Evolutionary conservation across 306 rosid species (phyloP).

Genomic region (Glycine tomentella): DNA sequence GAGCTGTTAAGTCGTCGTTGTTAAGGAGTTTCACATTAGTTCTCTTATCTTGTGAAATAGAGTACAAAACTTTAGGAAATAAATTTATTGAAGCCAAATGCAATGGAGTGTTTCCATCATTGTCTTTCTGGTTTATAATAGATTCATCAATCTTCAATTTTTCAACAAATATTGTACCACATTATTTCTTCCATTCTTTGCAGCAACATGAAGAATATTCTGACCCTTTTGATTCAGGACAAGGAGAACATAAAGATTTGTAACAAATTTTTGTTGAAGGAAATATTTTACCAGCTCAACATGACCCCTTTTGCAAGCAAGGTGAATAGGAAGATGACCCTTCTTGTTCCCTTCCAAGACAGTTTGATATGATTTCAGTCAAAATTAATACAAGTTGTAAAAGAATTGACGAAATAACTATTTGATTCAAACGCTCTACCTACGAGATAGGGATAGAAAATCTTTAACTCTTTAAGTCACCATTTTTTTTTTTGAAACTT

Average conservation of each 20-base stretch:
- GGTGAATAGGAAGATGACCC: constrained; percentile 8
- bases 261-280: neutral
- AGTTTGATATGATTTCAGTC: neutral
- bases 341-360: neutral
- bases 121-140: constrained; percentile 26
- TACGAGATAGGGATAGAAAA: too few species aligned
- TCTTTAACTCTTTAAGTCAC: too few species aligned
- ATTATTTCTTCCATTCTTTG: neutral
- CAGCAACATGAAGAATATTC: constrained; percentile 49
- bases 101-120: constrained; percentile 40
- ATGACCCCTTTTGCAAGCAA: constrained; percentile 13
- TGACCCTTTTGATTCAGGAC: neutral
- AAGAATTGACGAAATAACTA: too few species aligned
- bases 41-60: neutral
- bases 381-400: too few species aligned
- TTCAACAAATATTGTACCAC: neutral
- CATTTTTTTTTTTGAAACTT: too few species aligned
- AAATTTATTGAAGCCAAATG: constrained; percentile 36
- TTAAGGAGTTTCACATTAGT: neutral
- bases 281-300: neutral
- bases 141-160: neutral
- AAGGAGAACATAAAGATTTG: neutral
- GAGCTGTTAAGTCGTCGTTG: neutral
- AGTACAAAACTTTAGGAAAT: neutral
- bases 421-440: too few species aligned